Conservation (phyloP, 441 rosid species). For the Gossypium armourianum region DNA sequence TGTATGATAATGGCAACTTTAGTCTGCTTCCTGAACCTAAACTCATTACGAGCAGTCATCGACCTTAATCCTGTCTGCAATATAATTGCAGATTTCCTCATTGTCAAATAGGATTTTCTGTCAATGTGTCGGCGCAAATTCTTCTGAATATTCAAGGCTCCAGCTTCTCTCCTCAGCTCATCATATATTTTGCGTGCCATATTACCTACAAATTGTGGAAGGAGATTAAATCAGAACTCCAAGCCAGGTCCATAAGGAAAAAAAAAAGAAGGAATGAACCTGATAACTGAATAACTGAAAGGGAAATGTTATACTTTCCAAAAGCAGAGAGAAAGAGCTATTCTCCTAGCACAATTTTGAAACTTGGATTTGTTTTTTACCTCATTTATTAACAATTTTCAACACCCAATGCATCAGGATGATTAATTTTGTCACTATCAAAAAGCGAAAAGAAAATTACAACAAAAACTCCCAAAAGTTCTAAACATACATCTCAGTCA, state of each 20-base stretch:
- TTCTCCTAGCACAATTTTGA: not conserved
- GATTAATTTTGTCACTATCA: not conserved
- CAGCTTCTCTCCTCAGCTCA: conserved; percentile 72
- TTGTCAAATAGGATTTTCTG: conserved; percentile 51
- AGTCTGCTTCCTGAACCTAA: conserved; percentile 85
- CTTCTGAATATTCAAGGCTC: conserved; percentile 82
- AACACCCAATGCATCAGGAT: not conserved
- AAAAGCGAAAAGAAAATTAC: not conserved
- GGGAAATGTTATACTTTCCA: not conserved
- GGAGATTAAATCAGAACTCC: conserved; percentile 4
- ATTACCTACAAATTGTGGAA: conserved; percentile 38
- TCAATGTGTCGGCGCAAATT: conserved; percentile 58
- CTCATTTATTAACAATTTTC: not conserved
- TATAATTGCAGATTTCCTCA: conserved; percentile 48
- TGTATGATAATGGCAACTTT: conserved; percentile 83
- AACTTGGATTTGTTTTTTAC: not conserved
- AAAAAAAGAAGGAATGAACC: not conserved
- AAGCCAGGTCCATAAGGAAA: not conserved
- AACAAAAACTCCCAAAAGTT: not conserved
- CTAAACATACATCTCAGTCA: not conserved
- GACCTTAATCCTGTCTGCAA: conserved; percentile 90
- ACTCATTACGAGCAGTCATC: conserved; percentile 91
- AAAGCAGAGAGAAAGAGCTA: not conserved
- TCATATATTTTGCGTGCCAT: conserved; percentile 73
- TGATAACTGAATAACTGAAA: not conserved